A percentile compares a stretch with the other conserved stretches of the same genome.
Conservation (phyloP, 2,329 filamentous ascomycete species). For the Kalmusia sp. region DNA sequence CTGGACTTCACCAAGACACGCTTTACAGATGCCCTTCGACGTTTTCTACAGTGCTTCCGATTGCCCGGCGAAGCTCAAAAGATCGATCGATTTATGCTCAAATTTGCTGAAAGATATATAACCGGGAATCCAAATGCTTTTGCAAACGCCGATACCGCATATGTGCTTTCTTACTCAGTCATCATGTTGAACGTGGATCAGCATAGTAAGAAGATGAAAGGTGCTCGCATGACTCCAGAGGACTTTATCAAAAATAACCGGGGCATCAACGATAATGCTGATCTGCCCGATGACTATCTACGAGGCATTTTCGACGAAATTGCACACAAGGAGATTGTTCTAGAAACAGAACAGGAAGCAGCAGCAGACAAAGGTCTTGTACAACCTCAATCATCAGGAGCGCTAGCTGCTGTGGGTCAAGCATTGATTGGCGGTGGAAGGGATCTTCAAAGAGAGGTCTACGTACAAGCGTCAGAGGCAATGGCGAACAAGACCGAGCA, state of each 20-base stretch:
- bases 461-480: conserved; percentile 93
- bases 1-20: conserved; percentile 94
- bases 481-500: conserved; percentile 84
- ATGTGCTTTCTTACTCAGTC: conserved; percentile 94
- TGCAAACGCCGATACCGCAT: conserved; percentile 96
- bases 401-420: conserved; percentile 84
- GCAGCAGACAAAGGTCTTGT: conserved; percentile 77
- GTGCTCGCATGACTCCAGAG: conserved; percentile 87
- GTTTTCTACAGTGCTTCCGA: conserved; percentile 93
- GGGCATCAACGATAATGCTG: conserved; percentile 95
- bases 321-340: conserved; percentile 86
- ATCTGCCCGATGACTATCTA: conserved; percentile 92
- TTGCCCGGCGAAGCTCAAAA: conserved; percentile 96
- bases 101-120: conserved; percentile 96
- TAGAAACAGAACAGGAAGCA: conserved; percentile 88
- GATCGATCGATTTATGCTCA: conserved; percentile 99
- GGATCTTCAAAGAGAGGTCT: conserved; percentile 90
- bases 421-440: conserved; percentile 91
- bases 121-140: conserved; percentile 96
- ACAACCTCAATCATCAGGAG: conserved; percentile 62
- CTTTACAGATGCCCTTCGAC: conserved; percentile 89
- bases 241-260: conserved; percentile 99
- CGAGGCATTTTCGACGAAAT: conserved; percentile 93
- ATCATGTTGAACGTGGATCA: conserved; percentile 96
- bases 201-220: conserved; percentile 85